Base-by-base conservation (phyloP, 1,284 basidiomycete genomes). In the Neotropicomus parvogracilis region DNA sequence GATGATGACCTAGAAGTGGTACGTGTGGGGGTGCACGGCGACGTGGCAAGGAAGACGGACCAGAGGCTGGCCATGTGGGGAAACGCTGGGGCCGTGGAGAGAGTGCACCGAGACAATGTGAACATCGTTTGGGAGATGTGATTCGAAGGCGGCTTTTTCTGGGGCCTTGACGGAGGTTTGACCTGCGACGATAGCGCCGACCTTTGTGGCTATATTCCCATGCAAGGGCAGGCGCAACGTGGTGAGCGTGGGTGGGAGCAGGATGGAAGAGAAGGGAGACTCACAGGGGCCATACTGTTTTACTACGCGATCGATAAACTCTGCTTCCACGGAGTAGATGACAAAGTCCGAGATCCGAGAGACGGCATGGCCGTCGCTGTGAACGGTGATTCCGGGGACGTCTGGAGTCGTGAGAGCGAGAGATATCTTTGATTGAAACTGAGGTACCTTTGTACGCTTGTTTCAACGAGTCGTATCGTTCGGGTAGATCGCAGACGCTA, bases 101-200 rank as follows among this genome's bases (percentile, higher is more conserved):
- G 94, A 97, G 70, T 99, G 95, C 51, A 93, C 83, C 0, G 93
- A 97, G 38, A 97, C 81, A 57, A 99, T 95, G 58, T 88, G 79
- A 13, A 90, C 85, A 60, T 99, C 95, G 7, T 71, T 55, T 0
- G 95, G 97, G 0, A 98, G 81, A 62, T 92, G 79, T 46, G 81
- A 81, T 56, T 99, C 95, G 63, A 99, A 99, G 0, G 97, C 95
- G 1, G 69, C 79, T 56, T 80, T 84, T 66, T 99, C 95, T 0
- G 97, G 97, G 0, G 93, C 91, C 68, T 99, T 99, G 49, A 98
- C 95, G 1, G 91, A 95, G 0, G 95, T 98, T 70, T 99, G 95
- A 0, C 93, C 95, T 1, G 92, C 83, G 7, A 99, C 95, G 42
- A 97, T 86, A 1, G 95, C 90, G 17, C 91, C 83, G 16, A 95